Conservation (phyloP, 2,329 filamentous ascomycete species). For the Colletotrichum gloeosporioides region DNA sequence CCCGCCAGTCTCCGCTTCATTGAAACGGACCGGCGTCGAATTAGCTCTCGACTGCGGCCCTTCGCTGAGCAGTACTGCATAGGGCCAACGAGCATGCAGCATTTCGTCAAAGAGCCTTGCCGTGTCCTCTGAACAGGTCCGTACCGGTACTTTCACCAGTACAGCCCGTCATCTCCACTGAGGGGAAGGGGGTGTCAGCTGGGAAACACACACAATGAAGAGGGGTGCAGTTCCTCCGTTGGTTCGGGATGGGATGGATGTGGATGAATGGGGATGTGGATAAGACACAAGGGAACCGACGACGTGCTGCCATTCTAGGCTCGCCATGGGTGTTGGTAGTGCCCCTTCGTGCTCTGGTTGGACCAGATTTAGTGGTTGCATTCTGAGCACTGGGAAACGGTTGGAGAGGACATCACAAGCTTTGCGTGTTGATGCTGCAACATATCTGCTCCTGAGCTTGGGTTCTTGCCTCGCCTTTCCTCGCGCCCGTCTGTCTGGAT, state of each 20-base stretch:
- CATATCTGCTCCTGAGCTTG: neutral
- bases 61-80: neutral
- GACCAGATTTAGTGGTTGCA: neutral
- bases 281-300: neutral
- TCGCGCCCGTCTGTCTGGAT: neutral
- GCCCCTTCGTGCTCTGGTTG: neutral
- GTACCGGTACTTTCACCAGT: neutral
- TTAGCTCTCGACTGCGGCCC: conserved; percentile 9
- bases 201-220: neutral
- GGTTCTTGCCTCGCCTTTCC: neutral
- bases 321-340: neutral
- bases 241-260: conserved; percentile 1
- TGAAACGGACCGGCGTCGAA: conserved; percentile 15
- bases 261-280: conserved; percentile 15
- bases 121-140: neutral
- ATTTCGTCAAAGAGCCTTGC: conserved; percentile 5
- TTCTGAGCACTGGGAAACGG: neutral
- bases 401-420: neutral
- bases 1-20: conserved; percentile 14
- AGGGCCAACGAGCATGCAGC: conserved; percentile 5
- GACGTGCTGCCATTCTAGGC: neutral
- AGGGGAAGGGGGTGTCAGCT: neutral
- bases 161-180: neutral
- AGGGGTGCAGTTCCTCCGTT: neutral
- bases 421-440: neutral